phyloP scores from a whole-genome alignment of 495 filamentous ascomycete genomes.

The Neurospora sp. region DNA sequence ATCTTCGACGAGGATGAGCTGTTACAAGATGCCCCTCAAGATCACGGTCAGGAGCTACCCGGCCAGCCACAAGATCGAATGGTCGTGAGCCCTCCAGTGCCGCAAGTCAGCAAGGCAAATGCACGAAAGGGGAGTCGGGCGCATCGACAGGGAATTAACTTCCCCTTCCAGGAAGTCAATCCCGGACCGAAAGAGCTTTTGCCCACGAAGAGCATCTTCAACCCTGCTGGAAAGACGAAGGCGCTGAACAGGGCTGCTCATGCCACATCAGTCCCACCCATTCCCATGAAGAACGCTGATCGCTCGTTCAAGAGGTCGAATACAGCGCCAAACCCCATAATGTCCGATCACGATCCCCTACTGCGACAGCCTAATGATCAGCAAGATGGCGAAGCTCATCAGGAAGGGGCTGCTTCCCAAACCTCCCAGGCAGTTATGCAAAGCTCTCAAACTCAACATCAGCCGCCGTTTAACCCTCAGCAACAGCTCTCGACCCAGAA shows the following conservation, averaged over 20 bases:
- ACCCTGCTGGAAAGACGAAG: constrained; percentile 22
- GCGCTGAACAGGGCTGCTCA: constrained; percentile 12
- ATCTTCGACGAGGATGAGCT: constrained; percentile 32
- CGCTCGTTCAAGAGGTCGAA: constrained; percentile 17
- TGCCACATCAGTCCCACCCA: constrained; percentile 1
- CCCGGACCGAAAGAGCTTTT: constrained; percentile 35
- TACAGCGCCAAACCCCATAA: constrained; percentile 14
- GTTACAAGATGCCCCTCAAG: constrained; percentile 12
- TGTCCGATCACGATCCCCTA: constrained; percentile 5
- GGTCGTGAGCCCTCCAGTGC: constrained; percentile 5
- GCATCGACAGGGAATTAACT: constrained; percentile 12
- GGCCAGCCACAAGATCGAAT: constrained; percentile 1
- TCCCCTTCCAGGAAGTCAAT: constrained; percentile 30
- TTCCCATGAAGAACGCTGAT: constrained; percentile 6
- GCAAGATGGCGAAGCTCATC: neutral
- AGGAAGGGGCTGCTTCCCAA: neutral
- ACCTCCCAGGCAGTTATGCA: neutral
- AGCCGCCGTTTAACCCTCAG: neutral
- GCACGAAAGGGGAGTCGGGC: constrained; percentile 5
- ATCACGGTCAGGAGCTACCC: constrained; percentile 10
- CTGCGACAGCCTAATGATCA: constrained; percentile 2
- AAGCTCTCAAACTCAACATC: neutral
- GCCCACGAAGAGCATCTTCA: constrained; percentile 36
- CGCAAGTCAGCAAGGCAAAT: constrained; percentile 3
- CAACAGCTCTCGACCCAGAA: neutral